Percentiles rank a stretch among this genome's conserved stretches.
Conservation (phyloP, 257 asterid genomes). For the Euphrasia confusa region DNA sequence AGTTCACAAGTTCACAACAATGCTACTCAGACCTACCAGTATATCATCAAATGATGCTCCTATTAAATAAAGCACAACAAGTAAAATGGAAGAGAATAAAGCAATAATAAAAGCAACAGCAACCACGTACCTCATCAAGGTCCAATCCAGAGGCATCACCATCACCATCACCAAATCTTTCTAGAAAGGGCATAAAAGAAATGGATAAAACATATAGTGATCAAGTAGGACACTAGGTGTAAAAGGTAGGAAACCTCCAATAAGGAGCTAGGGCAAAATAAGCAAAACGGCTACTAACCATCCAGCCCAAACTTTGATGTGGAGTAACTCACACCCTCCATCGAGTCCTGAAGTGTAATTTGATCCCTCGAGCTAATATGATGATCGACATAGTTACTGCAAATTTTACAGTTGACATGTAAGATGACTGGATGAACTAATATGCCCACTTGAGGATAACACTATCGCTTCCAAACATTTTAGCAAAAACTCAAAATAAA, state of each 20-base stretch:
- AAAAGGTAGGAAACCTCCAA: neutral
- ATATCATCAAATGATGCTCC: neutral
- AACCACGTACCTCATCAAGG: conserved; percentile 74
- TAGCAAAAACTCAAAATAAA: conserved; percentile 5
- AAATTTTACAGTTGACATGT: conserved; percentile 29
- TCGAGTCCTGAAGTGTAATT: conserved; percentile 85
- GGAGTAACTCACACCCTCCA: conserved; percentile 86
- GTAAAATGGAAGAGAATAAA: conserved; percentile 11
- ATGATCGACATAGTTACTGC: conserved; percentile 88
- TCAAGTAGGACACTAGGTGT: neutral
- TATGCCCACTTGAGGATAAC: conserved; percentile 11
- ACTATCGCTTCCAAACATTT: conserved; percentile 14
- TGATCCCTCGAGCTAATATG: conserved; percentile 94
- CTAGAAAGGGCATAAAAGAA: conserved; percentile 35
- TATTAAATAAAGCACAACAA: neutral
- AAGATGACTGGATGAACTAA: conserved; percentile 9
- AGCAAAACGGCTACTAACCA: conserved; percentile 47
- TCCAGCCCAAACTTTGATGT: conserved; percentile 87
- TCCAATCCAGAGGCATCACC: conserved; percentile 82
- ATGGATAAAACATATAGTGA: conserved; percentile 1
- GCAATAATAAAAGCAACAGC: neutral
- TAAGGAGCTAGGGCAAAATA: conserved; percentile 2
- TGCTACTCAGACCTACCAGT: neutral
- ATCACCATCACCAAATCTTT: conserved; percentile 97
- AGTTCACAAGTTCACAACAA: neutral